phyloP scores from a whole-genome alignment of 2,329 filamentous ascomycete species.

The Mollisia scopiformis region DNA sequence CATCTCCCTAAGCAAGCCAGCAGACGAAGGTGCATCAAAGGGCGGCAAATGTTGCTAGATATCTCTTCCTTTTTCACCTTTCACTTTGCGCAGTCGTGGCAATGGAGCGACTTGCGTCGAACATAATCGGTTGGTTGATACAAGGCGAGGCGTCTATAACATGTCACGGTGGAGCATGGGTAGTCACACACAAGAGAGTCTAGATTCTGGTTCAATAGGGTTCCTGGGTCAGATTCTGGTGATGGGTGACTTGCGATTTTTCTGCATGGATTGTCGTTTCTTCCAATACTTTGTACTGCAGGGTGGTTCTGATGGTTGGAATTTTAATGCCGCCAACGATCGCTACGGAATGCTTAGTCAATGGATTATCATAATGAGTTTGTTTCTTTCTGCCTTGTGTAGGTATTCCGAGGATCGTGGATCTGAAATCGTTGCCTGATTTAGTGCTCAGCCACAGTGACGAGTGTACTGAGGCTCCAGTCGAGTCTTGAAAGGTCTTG shows the following conservation, averaged over 20 bases:
- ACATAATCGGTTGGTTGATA: conserved; percentile 34
- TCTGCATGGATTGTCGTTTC: conserved; percentile 19
- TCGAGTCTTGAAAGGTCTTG: too few relatives aligned
- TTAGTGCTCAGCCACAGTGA: neutral
- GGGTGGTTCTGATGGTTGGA: conserved; percentile 23
- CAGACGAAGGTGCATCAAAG: conserved; percentile 76
- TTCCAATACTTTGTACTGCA: conserved; percentile 19
- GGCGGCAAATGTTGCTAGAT: conserved; percentile 76
- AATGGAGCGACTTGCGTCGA: conserved; percentile 17
- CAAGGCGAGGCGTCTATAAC: conserved; percentile 35
- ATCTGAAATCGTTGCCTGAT: too few relatives aligned
- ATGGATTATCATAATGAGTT: conserved; percentile 24
- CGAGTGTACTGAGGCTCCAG: too few relatives aligned
- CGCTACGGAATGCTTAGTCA: conserved; percentile 24
- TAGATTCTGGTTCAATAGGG: neutral
- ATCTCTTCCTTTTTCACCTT: conserved; percentile 10
- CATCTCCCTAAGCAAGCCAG: conserved; percentile 85
- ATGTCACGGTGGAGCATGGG: conserved; percentile 31
- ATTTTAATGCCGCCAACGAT: conserved; percentile 31
- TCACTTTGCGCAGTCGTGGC: conserved; percentile 14
- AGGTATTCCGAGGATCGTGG: neutral
- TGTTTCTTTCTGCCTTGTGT: neutral
- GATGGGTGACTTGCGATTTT: conserved; percentile 4
- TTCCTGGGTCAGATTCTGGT: conserved; percentile 14
- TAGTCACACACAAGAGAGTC: conserved; percentile 23